Base-by-base conservation (phyloP, 257 asterid genomes). In the Nicotiana benthamiana region DNA sequence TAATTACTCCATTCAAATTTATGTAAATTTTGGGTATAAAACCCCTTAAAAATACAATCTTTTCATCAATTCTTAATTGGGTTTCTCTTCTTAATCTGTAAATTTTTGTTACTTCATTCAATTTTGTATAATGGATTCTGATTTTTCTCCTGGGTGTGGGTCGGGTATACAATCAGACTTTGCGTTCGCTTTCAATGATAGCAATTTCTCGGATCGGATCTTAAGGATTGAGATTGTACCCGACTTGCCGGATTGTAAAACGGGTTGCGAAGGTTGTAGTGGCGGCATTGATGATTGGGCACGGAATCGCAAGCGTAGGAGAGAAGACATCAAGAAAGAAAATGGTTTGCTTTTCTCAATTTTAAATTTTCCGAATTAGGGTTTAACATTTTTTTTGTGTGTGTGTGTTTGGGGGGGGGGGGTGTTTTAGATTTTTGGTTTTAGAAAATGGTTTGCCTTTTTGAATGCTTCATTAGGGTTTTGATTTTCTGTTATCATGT, bases 121-220 rank as follows among this genome's bases (percentile, higher is more conserved):
- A 40, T 40, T 40, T 40, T 9, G 48, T 9, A 79, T 30, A 26
- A 85, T 82, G 88, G 88, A 85, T 53, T 75, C 86, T 51, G 84
- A 82, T 51, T 66, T 57, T 54, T 46, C 80, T 59, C 72, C 86
- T 43, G 85, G 62, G 51, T 24, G 81, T 59, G 85, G 83, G 26
- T 7, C 65, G 2, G 65, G 30, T 22, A 8, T 22, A 59, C 65
- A 20, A 59, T 9, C 65, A n/a, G 15, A 59, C 9, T 59, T 22
- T 22, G 30, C 27, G 2, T 59, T 59, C 1, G 65, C 65, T 59
- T 51, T 59, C 28, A 59, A 59, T 59, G 30, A 59, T 20, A 59
- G 13, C 30, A 59, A 59, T 59, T 59, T 59, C 28, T 59, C 30
- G 2, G 65, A 22, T 59, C 30, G 30, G 30, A 4, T 59, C 13